Evolutionary conservation across 176 grass and related monocot genomes (phyloP).

Genomic region (Sorghum bicolor): DNA sequence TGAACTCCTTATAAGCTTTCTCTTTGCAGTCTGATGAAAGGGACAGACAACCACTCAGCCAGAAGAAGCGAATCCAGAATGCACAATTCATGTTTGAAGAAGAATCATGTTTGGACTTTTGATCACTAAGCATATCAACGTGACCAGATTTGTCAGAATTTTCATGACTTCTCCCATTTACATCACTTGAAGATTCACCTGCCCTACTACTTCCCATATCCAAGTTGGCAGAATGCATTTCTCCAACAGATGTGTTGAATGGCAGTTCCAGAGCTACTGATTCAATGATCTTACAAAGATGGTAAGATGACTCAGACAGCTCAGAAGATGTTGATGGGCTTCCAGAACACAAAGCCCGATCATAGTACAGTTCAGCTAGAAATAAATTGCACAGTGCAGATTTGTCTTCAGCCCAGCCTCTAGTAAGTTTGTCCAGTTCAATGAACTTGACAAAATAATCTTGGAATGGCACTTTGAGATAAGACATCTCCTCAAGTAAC

Average conservation of each 20-base stretch:
- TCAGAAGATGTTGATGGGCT: conserved; percentile 55
- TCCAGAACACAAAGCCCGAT: conserved; percentile 62
- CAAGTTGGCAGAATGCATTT: conserved; percentile 30
- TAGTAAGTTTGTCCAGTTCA: conserved; percentile 84
- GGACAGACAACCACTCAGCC: conserved; percentile 78
- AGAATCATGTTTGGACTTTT: conserved; percentile 35
- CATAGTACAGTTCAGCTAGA: conserved; percentile 93
- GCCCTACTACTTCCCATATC: conserved; percentile 19
- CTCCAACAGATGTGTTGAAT: conserved; percentile 25
- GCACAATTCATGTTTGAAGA: conserved; percentile 36
- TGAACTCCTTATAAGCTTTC: conserved; percentile 85
- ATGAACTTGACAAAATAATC: conserved; percentile 71
- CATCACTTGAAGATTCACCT: conserved; percentile 32
- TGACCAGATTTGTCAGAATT: conserved; percentile 22
- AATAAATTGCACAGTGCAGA: conserved; percentile 77
- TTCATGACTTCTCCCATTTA: conserved; percentile 31
- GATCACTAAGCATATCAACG: conserved; percentile 1
- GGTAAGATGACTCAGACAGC: conserved; percentile 72
- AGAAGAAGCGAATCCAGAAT: conserved; percentile 91
- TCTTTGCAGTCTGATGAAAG: conserved; percentile 70
- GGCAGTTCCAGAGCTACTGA: conserved; percentile 56
- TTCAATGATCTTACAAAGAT: conserved; percentile 91
- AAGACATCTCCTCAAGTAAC: conserved; percentile 79
- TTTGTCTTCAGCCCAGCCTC: conserved; percentile 67
- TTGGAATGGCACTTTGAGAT: conserved; percentile 64